These are phyloP conservation scores for Ceratocystis diversiconidia DNA, from an alignment of 2,329 filamentous ascomycete genomes.

Conservation along the genomic window DNA sequence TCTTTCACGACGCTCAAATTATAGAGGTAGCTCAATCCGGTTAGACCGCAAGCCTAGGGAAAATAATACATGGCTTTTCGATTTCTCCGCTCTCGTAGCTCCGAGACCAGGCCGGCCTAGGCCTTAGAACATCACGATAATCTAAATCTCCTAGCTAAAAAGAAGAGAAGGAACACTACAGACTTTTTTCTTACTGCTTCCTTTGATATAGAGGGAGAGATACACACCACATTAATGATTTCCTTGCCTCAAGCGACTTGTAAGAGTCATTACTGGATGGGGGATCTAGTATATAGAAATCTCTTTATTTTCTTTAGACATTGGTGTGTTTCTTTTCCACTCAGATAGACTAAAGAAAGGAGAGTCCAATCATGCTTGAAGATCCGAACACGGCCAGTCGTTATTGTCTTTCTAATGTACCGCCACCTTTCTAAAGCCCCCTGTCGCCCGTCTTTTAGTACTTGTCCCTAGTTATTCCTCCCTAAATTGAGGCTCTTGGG, in stretches of 20 bases:
- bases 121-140: neutral
- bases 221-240: neutral
- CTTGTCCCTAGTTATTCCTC: neutral
- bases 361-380: neutral
- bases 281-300: neutral
- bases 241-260: neutral
- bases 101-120: neutral
- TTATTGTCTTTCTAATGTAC: neutral
- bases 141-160: neutral
- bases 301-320: neutral
- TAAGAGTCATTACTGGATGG: neutral
- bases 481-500: neutral
- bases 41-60: neutral
- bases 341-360: neutral
- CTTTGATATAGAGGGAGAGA: neutral
- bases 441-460: neutral
- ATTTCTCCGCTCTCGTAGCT: neutral
- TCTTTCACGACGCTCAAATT: neutral
- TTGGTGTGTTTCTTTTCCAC: neutral
- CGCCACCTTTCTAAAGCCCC: neutral
- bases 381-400: neutral
- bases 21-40: neutral
- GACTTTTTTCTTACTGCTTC: neutral
- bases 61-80: neutral
- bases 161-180: neutral